Percentiles rank a stretch among this genome's conserved stretches.
These are phyloP conservation scores for Farysia itapuensis DNA, from an alignment of 1,284 basidiomycete species.

Conservation along the genomic window DNA sequence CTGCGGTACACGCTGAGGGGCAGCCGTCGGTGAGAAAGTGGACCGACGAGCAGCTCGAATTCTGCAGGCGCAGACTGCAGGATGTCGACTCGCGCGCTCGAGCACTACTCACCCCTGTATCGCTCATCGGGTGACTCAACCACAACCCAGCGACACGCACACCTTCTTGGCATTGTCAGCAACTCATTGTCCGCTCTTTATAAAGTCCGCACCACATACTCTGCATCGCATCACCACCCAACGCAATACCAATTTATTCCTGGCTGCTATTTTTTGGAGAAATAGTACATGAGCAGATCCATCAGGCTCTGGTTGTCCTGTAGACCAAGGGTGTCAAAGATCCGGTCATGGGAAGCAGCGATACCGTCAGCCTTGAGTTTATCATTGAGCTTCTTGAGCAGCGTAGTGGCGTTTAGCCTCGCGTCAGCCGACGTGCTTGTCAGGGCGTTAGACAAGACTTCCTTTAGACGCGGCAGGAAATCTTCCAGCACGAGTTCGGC, in stretches of 20 bases:
- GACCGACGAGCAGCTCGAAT: conserved; percentile 15
- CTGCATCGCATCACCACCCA: too few relatives aligned
- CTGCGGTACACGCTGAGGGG: too few relatives aligned
- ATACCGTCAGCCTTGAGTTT: not conserved
- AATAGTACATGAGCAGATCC: conserved; percentile 43
- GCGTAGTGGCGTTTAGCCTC: conserved; percentile 4
- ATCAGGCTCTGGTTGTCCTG: conserved; percentile 6
- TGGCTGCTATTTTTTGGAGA: conserved; percentile 11
- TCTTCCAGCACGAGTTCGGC: conserved; percentile 42
- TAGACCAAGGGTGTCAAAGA: conserved; percentile 16
- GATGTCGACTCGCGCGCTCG: conserved; percentile 7
- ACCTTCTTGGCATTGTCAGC: too few relatives aligned
- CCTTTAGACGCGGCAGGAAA: conserved; percentile 16
- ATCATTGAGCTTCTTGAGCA: conserved; percentile 20
- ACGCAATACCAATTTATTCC: too few relatives aligned
- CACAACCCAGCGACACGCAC: too few relatives aligned
- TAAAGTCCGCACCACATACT: too few relatives aligned
- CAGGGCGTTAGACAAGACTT: not conserved
- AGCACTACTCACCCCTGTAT: not conserved
- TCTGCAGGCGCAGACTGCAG: conserved; percentile 8
- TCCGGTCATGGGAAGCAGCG: conserved; percentile 4
- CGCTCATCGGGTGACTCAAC: too few relatives aligned
- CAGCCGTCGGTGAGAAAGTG: conserved; percentile 9
- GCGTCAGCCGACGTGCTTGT: not conserved
- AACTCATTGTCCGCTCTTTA: too few relatives aligned